A percentile compares a stretch with the other conserved stretches of the same genome.
Conservation (phyloP, 108 stramenopile species). For the Cyclotella sp. region DNA sequence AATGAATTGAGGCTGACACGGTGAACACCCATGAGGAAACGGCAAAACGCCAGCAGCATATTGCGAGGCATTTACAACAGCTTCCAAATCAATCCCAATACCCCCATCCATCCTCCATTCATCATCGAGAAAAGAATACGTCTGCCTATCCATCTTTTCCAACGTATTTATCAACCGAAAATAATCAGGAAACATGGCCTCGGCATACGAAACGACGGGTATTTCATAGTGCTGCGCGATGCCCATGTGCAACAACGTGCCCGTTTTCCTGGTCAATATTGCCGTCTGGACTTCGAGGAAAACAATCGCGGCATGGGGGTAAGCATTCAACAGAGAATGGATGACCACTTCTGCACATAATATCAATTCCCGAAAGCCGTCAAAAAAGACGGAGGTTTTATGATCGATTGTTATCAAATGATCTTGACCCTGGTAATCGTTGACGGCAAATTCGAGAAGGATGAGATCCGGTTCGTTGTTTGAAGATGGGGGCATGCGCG, state of each 20-base stretch:
- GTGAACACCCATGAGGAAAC: conserved; percentile 63
- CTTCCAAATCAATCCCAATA: conserved; percentile 9
- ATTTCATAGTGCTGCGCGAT: conserved; percentile 74
- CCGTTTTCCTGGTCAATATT: conserved; percentile 59
- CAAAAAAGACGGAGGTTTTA: conserved; percentile 68
- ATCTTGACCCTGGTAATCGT: conserved; percentile 78
- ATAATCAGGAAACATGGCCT: conserved; percentile 65
- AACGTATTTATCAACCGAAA: conserved; percentile 30
- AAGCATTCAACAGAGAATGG: conserved; percentile 44
- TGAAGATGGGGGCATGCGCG: conserved; percentile 40
- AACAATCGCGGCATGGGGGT: conserved; percentile 52
- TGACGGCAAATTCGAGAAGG: conserved; percentile 68
- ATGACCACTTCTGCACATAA: conserved; percentile 67
- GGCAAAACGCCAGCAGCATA: conserved; percentile 50
- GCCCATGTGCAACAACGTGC: conserved; percentile 63
- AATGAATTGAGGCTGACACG: conserved; percentile 53
- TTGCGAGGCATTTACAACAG: conserved; percentile 11
- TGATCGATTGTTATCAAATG: conserved; percentile 52
- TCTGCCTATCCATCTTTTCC: conserved; percentile 36
- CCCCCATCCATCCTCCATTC: conserved; percentile 21
- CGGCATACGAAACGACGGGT: conserved; percentile 66
- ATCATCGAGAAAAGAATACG: conserved; percentile 44
- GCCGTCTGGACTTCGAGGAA: conserved; percentile 76
- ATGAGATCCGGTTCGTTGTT: conserved; percentile 55
- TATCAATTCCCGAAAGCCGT: conserved; percentile 62